These are phyloP conservation scores for Heracleum sosnowskyi DNA, from an alignment of 129 eudicot genomes.

Conservation along the genomic window DNA sequence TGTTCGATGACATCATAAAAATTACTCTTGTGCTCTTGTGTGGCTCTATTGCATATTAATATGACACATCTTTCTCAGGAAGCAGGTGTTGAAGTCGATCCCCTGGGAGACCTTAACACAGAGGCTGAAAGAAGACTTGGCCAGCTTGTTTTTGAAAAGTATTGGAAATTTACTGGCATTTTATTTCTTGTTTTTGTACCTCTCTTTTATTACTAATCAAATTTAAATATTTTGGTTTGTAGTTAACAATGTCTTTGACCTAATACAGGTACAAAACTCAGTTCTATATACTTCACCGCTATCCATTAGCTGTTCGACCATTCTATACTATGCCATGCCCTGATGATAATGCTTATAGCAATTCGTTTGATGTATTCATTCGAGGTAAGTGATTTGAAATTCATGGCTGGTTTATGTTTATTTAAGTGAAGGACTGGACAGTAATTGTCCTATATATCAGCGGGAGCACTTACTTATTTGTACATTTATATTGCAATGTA, in stretches of 20 bases:
- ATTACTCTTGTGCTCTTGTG: background rate
- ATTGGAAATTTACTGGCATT: constrained; percentile 10
- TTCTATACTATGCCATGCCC: constrained; percentile 94
- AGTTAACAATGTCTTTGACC: background rate
- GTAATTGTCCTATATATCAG: background rate
- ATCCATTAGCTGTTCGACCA: constrained; percentile 81
- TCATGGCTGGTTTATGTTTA: background rate
- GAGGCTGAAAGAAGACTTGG: constrained; percentile 77
- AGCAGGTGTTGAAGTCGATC: constrained; percentile 81
- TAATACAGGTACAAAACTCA: constrained; percentile 65
- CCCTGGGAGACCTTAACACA: constrained; percentile 86
- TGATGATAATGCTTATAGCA: constrained; percentile 54
- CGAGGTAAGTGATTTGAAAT: constrained; percentile 35
- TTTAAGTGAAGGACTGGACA: background rate
- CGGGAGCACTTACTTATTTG: background rate
- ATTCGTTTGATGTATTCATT: constrained; percentile 87
- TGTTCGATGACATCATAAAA: background rate
- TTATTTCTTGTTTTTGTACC: background rate
- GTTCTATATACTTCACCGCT: constrained; percentile 80
- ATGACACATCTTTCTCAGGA: constrained; percentile 40
- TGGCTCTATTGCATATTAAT: background rate
- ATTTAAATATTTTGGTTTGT: background rate
- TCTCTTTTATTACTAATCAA: background rate
- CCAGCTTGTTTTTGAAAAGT: constrained; percentile 72
- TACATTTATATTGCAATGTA: background rate